A percentile compares a stretch with the other conserved stretches of the same genome.
Evolutionary conservation across 1,284 basidiomycete species (phyloP).

Genomic region (Trichosporon coremiiforme): DNA sequence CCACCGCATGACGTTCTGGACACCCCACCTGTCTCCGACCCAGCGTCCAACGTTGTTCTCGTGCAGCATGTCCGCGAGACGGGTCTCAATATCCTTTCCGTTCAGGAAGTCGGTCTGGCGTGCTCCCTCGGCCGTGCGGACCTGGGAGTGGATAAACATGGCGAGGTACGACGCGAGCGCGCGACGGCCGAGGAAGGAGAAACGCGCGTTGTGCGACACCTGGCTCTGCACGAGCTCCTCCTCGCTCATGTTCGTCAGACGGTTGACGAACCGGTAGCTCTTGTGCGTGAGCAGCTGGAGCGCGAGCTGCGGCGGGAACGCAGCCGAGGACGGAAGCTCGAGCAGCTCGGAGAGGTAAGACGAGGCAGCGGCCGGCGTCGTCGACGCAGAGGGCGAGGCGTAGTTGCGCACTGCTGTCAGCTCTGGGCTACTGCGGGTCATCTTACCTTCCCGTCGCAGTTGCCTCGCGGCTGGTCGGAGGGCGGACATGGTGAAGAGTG

Average conservation of each 20-base stretch:
- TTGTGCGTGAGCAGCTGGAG: conserved; percentile 56
- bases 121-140: conserved; percentile 20
- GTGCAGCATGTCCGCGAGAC: conserved; percentile 46
- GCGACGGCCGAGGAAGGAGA: conserved; percentile 52
- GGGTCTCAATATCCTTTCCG: conserved; percentile 36
- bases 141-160: conserved; percentile 50
- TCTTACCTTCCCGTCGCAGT: conserved; percentile 17
- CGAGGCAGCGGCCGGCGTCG: conserved; percentile 38
- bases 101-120: conserved; percentile 22
- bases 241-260: conserved; percentile 33
- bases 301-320: conserved; percentile 50
- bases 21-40: conserved; percentile 46
- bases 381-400: neutral
- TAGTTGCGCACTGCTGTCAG: conserved; percentile 3
- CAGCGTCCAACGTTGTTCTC: conserved; percentile 46
- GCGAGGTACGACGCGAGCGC: conserved; percentile 49
- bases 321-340: conserved; percentile 39
- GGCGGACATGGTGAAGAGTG: conserved; percentile 6
- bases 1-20: conserved; percentile 51
- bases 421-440: neutral
- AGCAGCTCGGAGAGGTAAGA: conserved; percentile 49
- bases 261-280: conserved; percentile 51
- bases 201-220: conserved; percentile 47
- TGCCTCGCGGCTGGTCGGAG: conserved; percentile 19
- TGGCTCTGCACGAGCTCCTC: conserved; percentile 27